A percentile compares a stretch with the other conserved stretches of the same genome.
These are phyloP conservation scores for Heracleum sosnowskyi DNA, from an alignment of 129 eudicot species.

Conservation along the genomic window DNA sequence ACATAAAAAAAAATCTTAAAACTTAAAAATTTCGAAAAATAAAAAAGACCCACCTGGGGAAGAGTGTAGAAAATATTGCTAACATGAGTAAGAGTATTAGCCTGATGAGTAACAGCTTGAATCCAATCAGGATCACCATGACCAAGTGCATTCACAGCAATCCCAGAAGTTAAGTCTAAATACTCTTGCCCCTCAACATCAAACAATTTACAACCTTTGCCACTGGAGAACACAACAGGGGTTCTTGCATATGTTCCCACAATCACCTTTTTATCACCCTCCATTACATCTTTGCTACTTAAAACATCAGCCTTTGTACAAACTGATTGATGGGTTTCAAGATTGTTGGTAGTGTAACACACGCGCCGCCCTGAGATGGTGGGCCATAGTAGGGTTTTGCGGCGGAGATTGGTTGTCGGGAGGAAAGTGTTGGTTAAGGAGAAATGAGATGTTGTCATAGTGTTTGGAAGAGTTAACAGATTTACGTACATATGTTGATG, in stretches of 20 bases:
- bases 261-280: constrained; percentile 40
- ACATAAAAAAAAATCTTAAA: too few relatives aligned
- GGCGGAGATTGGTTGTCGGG: constrained; percentile 8
- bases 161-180: constrained; percentile 74
- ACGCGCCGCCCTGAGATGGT: background rate
- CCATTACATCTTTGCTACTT: constrained; percentile 40
- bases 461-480: background rate
- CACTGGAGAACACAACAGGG: constrained; percentile 61
- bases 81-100: constrained; percentile 47
- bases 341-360: background rate
- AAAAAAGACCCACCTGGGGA: constrained; percentile 48
- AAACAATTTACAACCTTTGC: constrained; percentile 71
- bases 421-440: background rate
- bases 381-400: background rate
- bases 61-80: constrained; percentile 56
- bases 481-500: too few relatives aligned
- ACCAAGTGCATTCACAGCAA: constrained; percentile 90
- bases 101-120: constrained; percentile 47
- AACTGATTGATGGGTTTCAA: background rate
- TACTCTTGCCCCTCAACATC: constrained; percentile 78
- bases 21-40: too few relatives aligned
- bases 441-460: constrained; percentile 4
- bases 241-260: constrained; percentile 79
- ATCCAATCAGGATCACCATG: constrained; percentile 87
- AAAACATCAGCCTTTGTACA: background rate